Evolutionary conservation across 2,329 filamentous ascomycete genomes (phyloP).

Genomic region (Exserohilum rostratum): DNA sequence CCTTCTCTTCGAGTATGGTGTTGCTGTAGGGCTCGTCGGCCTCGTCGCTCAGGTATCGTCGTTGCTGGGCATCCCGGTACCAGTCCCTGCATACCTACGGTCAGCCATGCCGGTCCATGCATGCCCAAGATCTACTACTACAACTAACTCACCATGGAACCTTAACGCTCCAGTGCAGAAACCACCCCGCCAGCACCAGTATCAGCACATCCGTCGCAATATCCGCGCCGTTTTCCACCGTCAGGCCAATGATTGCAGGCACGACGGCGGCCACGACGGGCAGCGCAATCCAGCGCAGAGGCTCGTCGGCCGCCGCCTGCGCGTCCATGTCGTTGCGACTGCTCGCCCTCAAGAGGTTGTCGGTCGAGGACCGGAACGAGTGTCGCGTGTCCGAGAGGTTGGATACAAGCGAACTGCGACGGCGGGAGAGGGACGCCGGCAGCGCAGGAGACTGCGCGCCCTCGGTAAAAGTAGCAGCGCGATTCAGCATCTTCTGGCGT

Average conservation of each 20-base stretch:
- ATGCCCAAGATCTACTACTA: neutral
- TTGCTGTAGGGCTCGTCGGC: constrained; percentile 25
- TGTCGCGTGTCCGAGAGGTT: constrained; percentile 74
- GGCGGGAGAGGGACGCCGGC: constrained; percentile 47
- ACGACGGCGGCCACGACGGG: constrained; percentile 83
- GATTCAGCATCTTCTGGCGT: constrained; percentile 45
- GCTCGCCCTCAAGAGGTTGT: constrained; percentile 67
- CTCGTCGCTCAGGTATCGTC: constrained; percentile 38
- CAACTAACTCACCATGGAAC: constrained; percentile 81
- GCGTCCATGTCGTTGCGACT: constrained; percentile 38
- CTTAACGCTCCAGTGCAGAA: constrained; percentile 90
- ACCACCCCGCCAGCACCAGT: constrained; percentile 78
- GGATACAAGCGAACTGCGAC: constrained; percentile 79
- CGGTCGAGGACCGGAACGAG: constrained; percentile 69
- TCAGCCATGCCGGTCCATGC: constrained; percentile 8
- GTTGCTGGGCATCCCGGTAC: constrained; percentile 58
- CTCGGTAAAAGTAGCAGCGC: constrained; percentile 44
- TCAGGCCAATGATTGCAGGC: constrained; percentile 80
- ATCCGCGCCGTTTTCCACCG: constrained; percentile 83
- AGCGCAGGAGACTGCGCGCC: constrained; percentile 29
- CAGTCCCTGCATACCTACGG: constrained; percentile 51
- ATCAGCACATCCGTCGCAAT: constrained; percentile 86
- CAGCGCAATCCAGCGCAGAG: constrained; percentile 77
- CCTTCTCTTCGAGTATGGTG: constrained; percentile 40
- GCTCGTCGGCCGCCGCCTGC: constrained; percentile 54